phyloP scores from a whole-genome alignment of 345 rosid genomes.

The Aegle marmelos region DNA sequence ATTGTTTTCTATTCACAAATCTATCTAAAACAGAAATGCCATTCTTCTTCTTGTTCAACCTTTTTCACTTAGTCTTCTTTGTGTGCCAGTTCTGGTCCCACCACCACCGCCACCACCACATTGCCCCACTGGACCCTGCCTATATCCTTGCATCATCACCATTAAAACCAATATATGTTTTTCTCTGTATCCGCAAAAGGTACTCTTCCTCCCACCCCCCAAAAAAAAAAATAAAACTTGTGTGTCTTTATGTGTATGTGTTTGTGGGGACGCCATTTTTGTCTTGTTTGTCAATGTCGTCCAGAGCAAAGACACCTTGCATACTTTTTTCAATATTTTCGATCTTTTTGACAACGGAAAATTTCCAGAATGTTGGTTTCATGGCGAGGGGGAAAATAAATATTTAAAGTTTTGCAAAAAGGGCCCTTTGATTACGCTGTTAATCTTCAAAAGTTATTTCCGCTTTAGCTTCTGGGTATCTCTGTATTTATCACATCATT shows the following conservation, averaged over 20 bases:
- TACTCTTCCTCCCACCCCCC: too few species aligned
- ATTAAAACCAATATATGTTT: constrained; percentile 11
- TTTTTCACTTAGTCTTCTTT: constrained; percentile 9
- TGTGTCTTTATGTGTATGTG: not conserved
- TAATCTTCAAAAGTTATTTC: constrained; percentile 22
- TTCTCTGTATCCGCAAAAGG: constrained; percentile 27
- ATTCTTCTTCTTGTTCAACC: constrained; percentile 13
- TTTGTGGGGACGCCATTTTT: constrained; percentile 11
- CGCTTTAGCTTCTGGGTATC: constrained; percentile 27
- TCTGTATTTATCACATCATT: constrained; percentile 30
- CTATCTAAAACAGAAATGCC: constrained; percentile 24
- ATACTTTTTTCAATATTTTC: constrained; percentile 22
- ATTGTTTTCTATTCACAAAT: constrained; percentile 26
- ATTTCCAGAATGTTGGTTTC: constrained; percentile 10
- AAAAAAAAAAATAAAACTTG: too few species aligned
- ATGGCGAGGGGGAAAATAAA: constrained; percentile 1
- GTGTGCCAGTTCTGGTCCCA: constrained; percentile 21
- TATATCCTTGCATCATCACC: constrained; percentile 10
- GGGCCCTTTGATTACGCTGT: constrained; percentile 61
- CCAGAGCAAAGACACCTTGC: constrained; percentile 12
- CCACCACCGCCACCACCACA: not conserved
- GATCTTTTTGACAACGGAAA: constrained; percentile 10
- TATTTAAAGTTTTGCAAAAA: constrained; percentile 24
- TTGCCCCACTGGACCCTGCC: constrained; percentile 14
- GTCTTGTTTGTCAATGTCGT: constrained; percentile 24